Evolutionary conservation across 257 asterid genomes (phyloP), one percentile per base, ranked within the genome.

Genomic region (Agastache rugosa): DNA sequence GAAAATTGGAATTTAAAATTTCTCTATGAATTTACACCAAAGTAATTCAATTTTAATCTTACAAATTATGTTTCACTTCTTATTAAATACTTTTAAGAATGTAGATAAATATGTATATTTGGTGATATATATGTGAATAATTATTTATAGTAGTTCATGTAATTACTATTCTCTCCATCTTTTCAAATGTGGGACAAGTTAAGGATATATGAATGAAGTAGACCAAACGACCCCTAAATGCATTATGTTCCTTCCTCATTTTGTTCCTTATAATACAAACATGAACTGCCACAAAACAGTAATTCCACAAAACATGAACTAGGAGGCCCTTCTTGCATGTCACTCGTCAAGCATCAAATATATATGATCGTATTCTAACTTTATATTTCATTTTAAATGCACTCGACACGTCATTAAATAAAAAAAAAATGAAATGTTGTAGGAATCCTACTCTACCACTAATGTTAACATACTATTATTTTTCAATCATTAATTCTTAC

Each of bases 251-350:
- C 37, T 60, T n/a, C 60, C 22, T 12, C 22, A 23, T 63, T 39
- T 41, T 72, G 77, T 60, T 61, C 35, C 51, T 48, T 42, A 37
- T n/a, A 45, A 72, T 29, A 72, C 69, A n/a, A 72, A 72, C 70
- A 61, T 45, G 6, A 27, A 17, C 25, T 72, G 62, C 68, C 42
- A 71, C 42, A 35, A 63, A 72, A 54, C n/a, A 41, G 62, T 60
- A 47, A 60, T 45, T 44, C 54, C 48, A 15, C 66, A 56, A 23
- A 54, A 53, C 59, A 54, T 54, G 63, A 23, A 56, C 17, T 11
- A 5, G n/a, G 4, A 1, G 17, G 17, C 37, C 37, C 39, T 56
- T 56, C 63, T 12, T 54, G 34, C 29, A 54, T 19, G 1, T 54
- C 27, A 54, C 2, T 56, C 20, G 5, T 39, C 44, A 39, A 39